Percentiles rank a stretch among this genome's conserved stretches.
These are phyloP conservation scores for Olyra latifolia DNA, from an alignment of 176 grass and related monocot species.

Conservation along the genomic window DNA sequence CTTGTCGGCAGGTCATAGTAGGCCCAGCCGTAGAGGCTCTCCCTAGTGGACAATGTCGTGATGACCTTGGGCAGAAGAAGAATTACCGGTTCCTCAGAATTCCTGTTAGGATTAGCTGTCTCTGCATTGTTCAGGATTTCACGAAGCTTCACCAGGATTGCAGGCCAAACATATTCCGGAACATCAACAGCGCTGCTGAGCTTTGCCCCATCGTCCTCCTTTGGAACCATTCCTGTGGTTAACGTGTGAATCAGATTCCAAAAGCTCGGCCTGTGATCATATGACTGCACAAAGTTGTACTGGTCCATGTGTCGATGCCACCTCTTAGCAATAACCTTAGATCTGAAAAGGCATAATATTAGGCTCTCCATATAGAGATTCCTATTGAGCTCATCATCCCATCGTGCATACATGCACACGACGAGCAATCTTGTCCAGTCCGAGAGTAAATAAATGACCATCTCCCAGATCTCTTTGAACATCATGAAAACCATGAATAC, in stretches of 20 bases:
- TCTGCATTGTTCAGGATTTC: not conserved
- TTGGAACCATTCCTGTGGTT: not conserved
- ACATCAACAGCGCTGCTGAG: not conserved
- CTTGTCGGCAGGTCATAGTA: not conserved
- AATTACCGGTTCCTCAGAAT: too few relatives aligned
- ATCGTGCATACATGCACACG: not conserved
- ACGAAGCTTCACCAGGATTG: not conserved
- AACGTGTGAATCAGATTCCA: not conserved
- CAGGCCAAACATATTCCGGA: not conserved
- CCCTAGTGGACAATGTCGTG: not conserved
- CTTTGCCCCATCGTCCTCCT: not conserved
- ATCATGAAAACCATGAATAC: not conserved
- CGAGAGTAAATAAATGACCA: not conserved
- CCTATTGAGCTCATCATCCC: too few relatives aligned
- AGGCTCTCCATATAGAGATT: not conserved
- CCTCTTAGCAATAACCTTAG: not conserved
- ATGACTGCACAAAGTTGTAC: not conserved
- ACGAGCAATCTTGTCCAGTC: conserved; percentile 23
- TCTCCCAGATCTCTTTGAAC: conserved; percentile 21
- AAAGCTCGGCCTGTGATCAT: not conserved
- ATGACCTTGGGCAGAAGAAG: not conserved
- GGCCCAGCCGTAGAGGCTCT: too few relatives aligned
- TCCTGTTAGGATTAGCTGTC: too few relatives aligned
- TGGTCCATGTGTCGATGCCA: conserved; percentile 8
- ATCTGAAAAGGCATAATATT: not conserved